These are phyloP conservation scores for Gypsophila paniculata DNA, from an alignment of 179 eudicot genomes.

Conservation along the genomic window DNA sequence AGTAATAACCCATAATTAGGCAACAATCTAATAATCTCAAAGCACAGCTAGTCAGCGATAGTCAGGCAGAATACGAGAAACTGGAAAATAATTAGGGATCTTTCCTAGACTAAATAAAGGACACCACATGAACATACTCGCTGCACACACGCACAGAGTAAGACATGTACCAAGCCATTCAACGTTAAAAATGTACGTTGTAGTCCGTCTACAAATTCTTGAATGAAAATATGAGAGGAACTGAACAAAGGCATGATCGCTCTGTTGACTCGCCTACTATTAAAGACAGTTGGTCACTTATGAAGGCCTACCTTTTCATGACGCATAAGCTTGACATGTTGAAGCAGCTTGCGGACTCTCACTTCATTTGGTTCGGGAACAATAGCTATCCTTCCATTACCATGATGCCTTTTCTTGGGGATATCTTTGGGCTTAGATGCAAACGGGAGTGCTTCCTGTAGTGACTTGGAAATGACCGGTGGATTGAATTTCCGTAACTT, in stretches of 20 bases:
- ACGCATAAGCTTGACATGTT: slow-evolving; percentile 51
- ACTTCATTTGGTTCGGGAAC: slow-evolving; percentile 68
- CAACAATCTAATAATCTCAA: neutral
- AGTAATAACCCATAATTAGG: neutral
- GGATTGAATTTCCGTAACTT: slow-evolving; percentile 70
- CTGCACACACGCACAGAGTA: neutral
- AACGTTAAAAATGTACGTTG: no score
- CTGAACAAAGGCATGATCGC: slow-evolving; percentile 2
- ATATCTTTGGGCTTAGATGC: slow-evolving; percentile 72
- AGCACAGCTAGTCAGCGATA: neutral
- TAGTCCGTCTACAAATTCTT: no score
- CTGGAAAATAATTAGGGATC: neutral
- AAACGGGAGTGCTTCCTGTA: slow-evolving; percentile 72
- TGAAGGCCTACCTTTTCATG: slow-evolving; percentile 58
- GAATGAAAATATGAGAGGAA: no score
- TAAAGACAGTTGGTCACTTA: neutral
- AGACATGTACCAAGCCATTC: neutral
- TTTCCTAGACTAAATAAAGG: neutral
- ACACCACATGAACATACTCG: neutral
- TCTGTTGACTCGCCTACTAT: neutral
- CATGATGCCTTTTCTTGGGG: slow-evolving; percentile 36
- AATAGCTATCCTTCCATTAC: slow-evolving; percentile 53
- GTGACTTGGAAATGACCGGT: slow-evolving; percentile 60
- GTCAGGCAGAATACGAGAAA: neutral
- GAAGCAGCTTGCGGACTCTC: slow-evolving; percentile 43